A percentile compares a stretch with the other conserved stretches of the same genome.
Conservation (phyloP, 2,329 filamentous ascomycete species). For the Calcarisporium arbuscula region DNA sequence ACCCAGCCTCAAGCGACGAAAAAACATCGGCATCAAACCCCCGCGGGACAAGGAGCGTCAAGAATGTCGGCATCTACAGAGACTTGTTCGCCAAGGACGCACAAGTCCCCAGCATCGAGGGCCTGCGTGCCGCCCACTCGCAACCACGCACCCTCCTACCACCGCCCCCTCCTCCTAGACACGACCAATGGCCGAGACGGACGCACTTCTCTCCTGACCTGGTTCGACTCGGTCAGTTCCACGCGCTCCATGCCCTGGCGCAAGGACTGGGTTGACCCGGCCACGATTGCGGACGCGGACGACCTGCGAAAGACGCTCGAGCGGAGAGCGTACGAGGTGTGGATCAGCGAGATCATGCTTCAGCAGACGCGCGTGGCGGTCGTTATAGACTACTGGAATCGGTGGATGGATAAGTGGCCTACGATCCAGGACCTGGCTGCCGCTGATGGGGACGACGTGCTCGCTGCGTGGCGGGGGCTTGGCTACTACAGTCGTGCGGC, state of each 20-base stretch:
- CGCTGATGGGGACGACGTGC: constrained; percentile 48
- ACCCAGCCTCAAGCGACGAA: too few species aligned
- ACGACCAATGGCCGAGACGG: constrained; percentile 22
- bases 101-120: constrained; percentile 6
- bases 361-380: constrained; percentile 59
- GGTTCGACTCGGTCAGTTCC: constrained; percentile 44
- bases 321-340: constrained; percentile 56
- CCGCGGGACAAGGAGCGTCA: too few species aligned
- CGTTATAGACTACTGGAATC: constrained; percentile 57
- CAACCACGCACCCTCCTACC: constrained; percentile 29
- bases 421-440: constrained; percentile 49
- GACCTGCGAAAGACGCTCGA: constrained; percentile 39
- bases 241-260: constrained; percentile 54
- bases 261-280: constrained; percentile 48
- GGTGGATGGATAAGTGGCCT: constrained; percentile 56
- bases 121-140: constrained; percentile 12
- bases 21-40: too few species aligned
- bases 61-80: too few species aligned
- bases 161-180: constrained; percentile 43
- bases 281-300: constrained; percentile 15
- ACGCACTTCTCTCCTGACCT: constrained; percentile 36
- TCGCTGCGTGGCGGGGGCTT: constrained; percentile 53
- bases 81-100: too few species aligned
- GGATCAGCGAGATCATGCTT: constrained; percentile 63
- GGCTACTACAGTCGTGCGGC: constrained; percentile 61